Base-by-base conservation (phyloP, 768 basidiomycete genomes). In the Pisolithus orientalis region DNA sequence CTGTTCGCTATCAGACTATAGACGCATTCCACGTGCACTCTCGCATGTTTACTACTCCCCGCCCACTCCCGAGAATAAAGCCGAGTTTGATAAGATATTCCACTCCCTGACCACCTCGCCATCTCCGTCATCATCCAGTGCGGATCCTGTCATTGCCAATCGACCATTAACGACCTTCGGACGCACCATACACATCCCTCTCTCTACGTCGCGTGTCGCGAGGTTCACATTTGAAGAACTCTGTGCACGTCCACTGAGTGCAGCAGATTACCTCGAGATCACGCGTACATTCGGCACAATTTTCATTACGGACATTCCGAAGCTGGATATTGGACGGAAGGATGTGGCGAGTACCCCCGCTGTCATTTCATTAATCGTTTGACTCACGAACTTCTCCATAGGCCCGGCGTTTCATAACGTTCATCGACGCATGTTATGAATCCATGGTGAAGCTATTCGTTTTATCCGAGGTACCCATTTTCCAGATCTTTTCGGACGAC, bases 361-460 rank as follows among this genome's bases (percentile, higher is more conserved):
- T 39, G 21, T 29, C 27, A 14, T 21, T 21, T 1, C 21, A 21
- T 9, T 29, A 17, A 5, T 14, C 27, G 34, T 14, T 34, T 14
- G 1, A 21, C 21, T 27, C 51, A 34, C 4, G 31, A 25, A 37
- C 54, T 14, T n/a, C 7, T 57, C 27, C 17, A 45, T 21, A 90
- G 89, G 94, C 94, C 17, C 78, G 96, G 59, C 75, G 96, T 56
- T 98, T 99, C 65, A 99, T 99, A 64, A 94, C 94, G 1, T 97
- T 98, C 66, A 87, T 99, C 60, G 96, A 99, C 73, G 90, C 93
- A 24, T 94, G 92, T 63, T 95, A 95, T 61, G 93, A 95, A 65
- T 93, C 84, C 75, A 90, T 86, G 87, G 94, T 92, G 3, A 92
- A 90, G 65, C 75, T 99, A 7, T 93, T 95, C 70, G 79, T 89